Base-by-base conservation (phyloP, 768 basidiomycete species). In the Tephrocybe rancida region DNA sequence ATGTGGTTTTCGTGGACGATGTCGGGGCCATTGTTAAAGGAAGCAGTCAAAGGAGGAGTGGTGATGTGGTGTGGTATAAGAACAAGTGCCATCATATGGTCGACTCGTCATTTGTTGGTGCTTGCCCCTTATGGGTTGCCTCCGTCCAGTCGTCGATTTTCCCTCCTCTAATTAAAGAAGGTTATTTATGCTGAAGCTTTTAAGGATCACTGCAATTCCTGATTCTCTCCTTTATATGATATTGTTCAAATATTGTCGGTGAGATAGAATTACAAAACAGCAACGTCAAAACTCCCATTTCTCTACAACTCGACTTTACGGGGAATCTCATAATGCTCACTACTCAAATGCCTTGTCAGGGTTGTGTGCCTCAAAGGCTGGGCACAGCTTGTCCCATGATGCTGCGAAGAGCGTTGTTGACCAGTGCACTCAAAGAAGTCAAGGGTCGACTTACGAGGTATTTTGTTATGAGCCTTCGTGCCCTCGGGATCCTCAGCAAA, bases 1-100 rank as follows among this genome's bases (percentile, higher is more conserved):
- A 27, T 55, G 73, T 41, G 29, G 63, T 61, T 67, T 61, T 55
- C 46, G 64, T 45, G 29, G 62, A 62, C 48, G 68, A 51, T 47
- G 66, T 67, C 34, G 73, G 68, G 26, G 70, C 63, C 73, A 73
- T 75, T 11, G 39, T 48, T 24, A 1, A 32, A 25, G 27, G 34
- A 30, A 14, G 42, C 9, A 30, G 24, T 16, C 41, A 16, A 32
- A 24, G 18, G 37, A 46, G 35, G 2, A 3, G 24, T 22, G 44
- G 38, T 30, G 21, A n/a, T 35, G 52, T 27, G 35, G 39, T 41
- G 26, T 9, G 44, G 38, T n/a, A n/a, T n/a, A n/a, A n/a, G n/a
- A n/a, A n/a, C 48, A 42, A 29, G 48, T 34, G 13, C 26, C 32
- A 13, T 32, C 30, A 32, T 32, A 6, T n/a, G n/a, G n/a, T n/a